Base-by-base conservation (phyloP, 495 filamentous ascomycete species). In the Apodospora peruviana region DNA sequence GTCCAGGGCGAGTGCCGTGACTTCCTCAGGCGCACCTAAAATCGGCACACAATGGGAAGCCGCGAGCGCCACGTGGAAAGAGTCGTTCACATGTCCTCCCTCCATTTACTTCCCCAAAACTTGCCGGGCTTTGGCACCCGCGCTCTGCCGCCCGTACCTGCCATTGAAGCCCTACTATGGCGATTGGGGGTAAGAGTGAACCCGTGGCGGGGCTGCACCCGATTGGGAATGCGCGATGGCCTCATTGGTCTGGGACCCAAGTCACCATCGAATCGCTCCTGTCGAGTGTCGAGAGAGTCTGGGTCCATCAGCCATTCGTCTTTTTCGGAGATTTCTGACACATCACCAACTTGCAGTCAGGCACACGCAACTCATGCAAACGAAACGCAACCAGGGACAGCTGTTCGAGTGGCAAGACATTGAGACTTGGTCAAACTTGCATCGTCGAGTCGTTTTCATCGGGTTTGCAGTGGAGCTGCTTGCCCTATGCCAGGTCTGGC, bases 161-260 rank as follows among this genome's bases (percentile, higher is more conserved):
- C 27, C 14, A 14, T 32, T 32, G 7, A 7, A 35, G 41, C 47
- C 50, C 47, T 48, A 41, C 36, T 35, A 16, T 16, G 27, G 20
- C 23, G 46, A 52, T 32, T 47, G 45, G 50, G 11, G 14, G 24
- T 29, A 19, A 50, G 23, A 5, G 8, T 40, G 48, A 48, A 40
- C 37, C 18, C 14, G 35, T 41, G 34, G 52, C 46, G 57, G 50
- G 40, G 40, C 43, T 5, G 27, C 20, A 45, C 50, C 50, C 46
- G 56, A 55, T 59, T 53, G 56, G 56, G 43, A 48, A 29, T 29
- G 34, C 16, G 23, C 29, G 40, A 23, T 25, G 23, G 37, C 38
- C 17, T 53, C 51, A 50, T 50, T 52, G 17, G 4, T 23, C 10
- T 23, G 22, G 21, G 21, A 20, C 42, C 24, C n/a, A n/a, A n/a